phyloP scores from a whole-genome alignment of 352 stramenopile species.

The Phytophthora foliorum region DNA sequence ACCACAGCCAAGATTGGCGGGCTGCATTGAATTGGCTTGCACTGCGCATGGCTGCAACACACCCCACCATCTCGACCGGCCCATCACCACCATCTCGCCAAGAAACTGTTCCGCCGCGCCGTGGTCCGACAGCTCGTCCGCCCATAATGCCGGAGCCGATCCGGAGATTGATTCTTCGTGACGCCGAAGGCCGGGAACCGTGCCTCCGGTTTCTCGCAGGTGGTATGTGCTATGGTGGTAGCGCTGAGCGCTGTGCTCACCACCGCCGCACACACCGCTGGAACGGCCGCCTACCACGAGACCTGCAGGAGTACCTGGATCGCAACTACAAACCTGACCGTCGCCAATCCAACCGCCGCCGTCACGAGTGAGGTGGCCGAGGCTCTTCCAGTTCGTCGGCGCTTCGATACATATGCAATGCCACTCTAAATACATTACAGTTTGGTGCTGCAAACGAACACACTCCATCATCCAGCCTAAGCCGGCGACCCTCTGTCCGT shows the following conservation, averaged over 20 bases:
- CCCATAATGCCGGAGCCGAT: constrained; percentile 5
- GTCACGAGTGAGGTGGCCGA: constrained; percentile 11
- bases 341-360: neutral
- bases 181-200: neutral
- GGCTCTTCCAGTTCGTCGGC: constrained; percentile 5
- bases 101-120: neutral
- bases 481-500: too few relatives aligned
- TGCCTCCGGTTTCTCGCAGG: constrained; percentile 12
- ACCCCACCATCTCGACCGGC: neutral
- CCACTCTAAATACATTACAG: constrained; percentile 4
- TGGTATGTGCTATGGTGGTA: constrained; percentile 18
- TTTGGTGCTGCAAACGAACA: constrained; percentile 17
- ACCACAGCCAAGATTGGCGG: constrained; percentile 6
- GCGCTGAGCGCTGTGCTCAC: neutral
- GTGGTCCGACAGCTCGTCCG: neutral
- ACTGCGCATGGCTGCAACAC: constrained; percentile 2
- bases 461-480: neutral
- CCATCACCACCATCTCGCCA: neutral
- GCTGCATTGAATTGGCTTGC: constrained; percentile 6
- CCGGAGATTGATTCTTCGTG: neutral
- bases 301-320: constrained; percentile 11
- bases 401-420: constrained; percentile 5
- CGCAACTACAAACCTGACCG: constrained; percentile 5
- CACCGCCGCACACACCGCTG: constrained; percentile 3
- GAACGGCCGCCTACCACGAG: neutral